Evolutionary conservation across 192 early-diverging fungal genomes (phyloP).

Genomic region (Coemansia sp.): DNA sequence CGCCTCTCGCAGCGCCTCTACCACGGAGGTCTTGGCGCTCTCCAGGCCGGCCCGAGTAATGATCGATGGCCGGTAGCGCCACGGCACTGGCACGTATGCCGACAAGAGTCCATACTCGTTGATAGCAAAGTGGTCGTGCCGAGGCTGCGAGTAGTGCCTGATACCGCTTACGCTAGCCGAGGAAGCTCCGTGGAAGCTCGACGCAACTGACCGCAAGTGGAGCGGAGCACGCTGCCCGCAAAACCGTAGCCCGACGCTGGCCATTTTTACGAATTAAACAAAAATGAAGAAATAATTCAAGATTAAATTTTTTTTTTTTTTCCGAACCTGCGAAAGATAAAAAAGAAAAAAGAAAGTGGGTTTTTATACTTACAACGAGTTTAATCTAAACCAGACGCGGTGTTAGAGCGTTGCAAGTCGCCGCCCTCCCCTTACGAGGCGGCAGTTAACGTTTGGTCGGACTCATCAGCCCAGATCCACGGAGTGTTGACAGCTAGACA

Average conservation of each 20-base stretch:
- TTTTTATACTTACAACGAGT: too few species aligned
- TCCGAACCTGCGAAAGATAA: too few species aligned
- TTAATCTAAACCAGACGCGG: too few species aligned
- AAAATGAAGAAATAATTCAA: neutral
- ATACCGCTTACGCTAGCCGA: neutral
- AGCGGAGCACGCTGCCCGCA: slow-evolving; percentile 8
- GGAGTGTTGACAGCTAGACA: too few species aligned
- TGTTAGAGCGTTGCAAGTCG: too few species aligned
- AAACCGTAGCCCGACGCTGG: slow-evolving; percentile 11
- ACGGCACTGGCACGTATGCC: slow-evolving; percentile 13
- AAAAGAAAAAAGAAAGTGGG: neutral
- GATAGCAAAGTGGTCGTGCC: slow-evolving; percentile 29
- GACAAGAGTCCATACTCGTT: slow-evolving; percentile 41
- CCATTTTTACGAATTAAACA: slow-evolving; percentile 15
- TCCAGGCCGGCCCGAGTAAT: slow-evolving; percentile 12
- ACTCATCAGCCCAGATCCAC: too few species aligned
- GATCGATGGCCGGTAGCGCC: slow-evolving; percentile 14
- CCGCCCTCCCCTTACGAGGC: too few species aligned
- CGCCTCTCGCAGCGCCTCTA: slow-evolving; percentile 5
- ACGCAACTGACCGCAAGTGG: slow-evolving; percentile 6
- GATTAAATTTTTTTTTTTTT: neutral
- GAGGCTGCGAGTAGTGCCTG: slow-evolving; percentile 24
- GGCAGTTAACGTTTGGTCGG: too few species aligned
- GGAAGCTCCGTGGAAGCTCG: neutral
- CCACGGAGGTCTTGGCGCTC: neutral